Evolutionary conservation across 202 grass and related monocot genomes (phyloP), one percentile per base, ranked within the genome.

Genomic region (Saccharum hybrid): DNA sequence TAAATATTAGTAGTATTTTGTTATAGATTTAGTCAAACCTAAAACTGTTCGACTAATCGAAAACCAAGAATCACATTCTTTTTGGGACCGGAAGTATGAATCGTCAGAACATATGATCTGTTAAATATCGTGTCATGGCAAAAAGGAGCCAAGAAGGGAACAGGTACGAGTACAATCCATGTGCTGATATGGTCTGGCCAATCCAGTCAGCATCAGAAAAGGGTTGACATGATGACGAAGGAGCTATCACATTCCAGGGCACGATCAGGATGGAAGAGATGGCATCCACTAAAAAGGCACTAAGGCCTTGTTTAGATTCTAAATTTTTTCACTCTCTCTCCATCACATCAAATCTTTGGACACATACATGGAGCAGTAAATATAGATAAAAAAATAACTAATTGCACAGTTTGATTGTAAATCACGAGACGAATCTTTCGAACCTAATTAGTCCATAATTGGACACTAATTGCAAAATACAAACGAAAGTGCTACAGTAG

Each of bases 271-370:
- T 11, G 0, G 5, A 11, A 43, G 12, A 43, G 74, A 79, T 23
- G 21, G 8, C 48, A 73, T 19, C 39, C 48, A 78, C 10, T 48
- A 51, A 63, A 82, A 82, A 52, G 16, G 60, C 31, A 68, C 68
- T 18, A n/a, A n/a, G n/a, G n/a, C n/a, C n/a, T n/a, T n/a, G n/a
- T n/a, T n/a, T n/a, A n/a, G n/a, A n/a, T n/a, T n/a, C n/a, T n/a
- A n/a, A n/a, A n/a, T n/a, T n/a, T n/a, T n/a, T n/a, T n/a, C n/a
- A n/a, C n/a, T n/a, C n/a, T n/a, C n/a, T n/a, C n/a, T n/a, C n/a
- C n/a, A n/a, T n/a, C n/a, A n/a, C n/a, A n/a, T n/a, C n/a, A n/a
- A n/a, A n/a, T n/a, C n/a, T n/a, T n/a, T n/a, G n/a, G n/a, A n/a
- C n/a, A n/a, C n/a, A n/a, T n/a, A n/a, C n/a, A n/a, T n/a, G n/a